Conservation (phyloP, 2,329 filamentous ascomycete genomes). For the Alternaria conjuncta region DNA sequence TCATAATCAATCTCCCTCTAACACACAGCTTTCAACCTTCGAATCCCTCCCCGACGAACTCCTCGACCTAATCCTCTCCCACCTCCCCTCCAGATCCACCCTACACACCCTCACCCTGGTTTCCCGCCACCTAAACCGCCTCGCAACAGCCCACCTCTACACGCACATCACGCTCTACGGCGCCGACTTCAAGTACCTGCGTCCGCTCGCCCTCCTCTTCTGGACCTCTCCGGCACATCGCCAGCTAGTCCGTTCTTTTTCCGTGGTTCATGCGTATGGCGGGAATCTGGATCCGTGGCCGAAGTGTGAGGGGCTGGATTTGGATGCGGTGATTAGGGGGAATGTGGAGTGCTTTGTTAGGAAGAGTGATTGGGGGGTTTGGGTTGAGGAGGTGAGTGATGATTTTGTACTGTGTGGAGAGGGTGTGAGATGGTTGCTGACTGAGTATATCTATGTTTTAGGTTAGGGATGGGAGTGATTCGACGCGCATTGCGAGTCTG, state of each 20-base stretch:
- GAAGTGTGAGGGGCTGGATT: neutral
- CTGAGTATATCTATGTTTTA: neutral
- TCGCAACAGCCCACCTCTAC: conserved; percentile 21
- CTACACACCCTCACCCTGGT: conserved; percentile 15
- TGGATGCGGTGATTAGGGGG: conserved; percentile 8
- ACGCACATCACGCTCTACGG: conserved; percentile 13
- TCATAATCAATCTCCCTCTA: neutral
- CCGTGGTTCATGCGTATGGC: conserved; percentile 19
- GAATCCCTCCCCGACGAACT: conserved; percentile 21
- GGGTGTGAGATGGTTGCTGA: too few relatives aligned
- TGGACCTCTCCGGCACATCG: conserved; percentile 16
- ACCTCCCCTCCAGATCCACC: neutral
- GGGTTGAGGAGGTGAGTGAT: conserved; percentile 5
- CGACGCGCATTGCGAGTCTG: conserved; percentile 17
- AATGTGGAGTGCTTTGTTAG: conserved; percentile 8
- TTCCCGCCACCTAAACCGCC: conserved; percentile 18
- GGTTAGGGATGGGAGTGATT: conserved; percentile 14
- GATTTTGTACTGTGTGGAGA: too few relatives aligned
- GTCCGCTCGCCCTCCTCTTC: conserved; percentile 18
- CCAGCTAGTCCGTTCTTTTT: conserved; percentile 7
- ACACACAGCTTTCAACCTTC: conserved; percentile 1
- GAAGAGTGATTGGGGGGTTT: conserved; percentile 6
- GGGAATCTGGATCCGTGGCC: conserved; percentile 23
- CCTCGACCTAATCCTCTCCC: conserved; percentile 13
- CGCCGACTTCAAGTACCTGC: conserved; percentile 12